Evolutionary conservation across 306 rosid genomes (phyloP), one percentile per base, ranked within the genome.

Genomic region (Macrotyloma uniflorum): DNA sequence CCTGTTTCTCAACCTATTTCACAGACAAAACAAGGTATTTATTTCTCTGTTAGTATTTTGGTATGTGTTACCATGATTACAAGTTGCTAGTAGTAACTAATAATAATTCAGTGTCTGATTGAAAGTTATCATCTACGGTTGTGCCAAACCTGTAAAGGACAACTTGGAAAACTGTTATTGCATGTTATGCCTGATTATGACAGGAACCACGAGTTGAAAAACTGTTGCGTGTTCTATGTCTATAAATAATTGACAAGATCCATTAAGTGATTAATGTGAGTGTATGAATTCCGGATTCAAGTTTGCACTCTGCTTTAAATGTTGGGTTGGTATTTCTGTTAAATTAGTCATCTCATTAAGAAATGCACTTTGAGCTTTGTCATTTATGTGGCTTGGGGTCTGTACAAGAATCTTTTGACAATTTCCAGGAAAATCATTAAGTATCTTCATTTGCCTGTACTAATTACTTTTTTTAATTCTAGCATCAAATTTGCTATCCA

Each of bases 21-120:
- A 8, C 97, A 85, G 79, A 67, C 92, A 74, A 95, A 91, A 85
- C 98, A 79, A 85, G 91, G 98, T 93, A 85, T 76, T 64, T 74
- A 43, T 75, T 69, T 72, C 23, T 72, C 57, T 68, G 15, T 24
- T 78, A 12, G 47, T 72, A 42, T 74, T 77, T 67, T 32, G 54
- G 59, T 47, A 49, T 18, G 61, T 14, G 55, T 64, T 63, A 57
- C 62, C 61, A 13, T 76, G 66, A 49, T 46, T 64, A 30, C 51
- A 18, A 35, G 49, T 64, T 74, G 28, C 77, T 68, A 13, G 61
- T 20, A 68, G 49, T 15, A 55, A 26, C 28, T 62, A 8, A 7
- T 32, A 61, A 8, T 63, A 45, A 19, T 8, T 84, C 36, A 20
- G 63, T 55, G 22, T 49, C 22, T 13, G 40, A 76, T 77, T 40